These are phyloP conservation scores for Pseudomassariella vexata DNA, from an alignment of 2,329 filamentous ascomycete genomes.

Conservation along the genomic window DNA sequence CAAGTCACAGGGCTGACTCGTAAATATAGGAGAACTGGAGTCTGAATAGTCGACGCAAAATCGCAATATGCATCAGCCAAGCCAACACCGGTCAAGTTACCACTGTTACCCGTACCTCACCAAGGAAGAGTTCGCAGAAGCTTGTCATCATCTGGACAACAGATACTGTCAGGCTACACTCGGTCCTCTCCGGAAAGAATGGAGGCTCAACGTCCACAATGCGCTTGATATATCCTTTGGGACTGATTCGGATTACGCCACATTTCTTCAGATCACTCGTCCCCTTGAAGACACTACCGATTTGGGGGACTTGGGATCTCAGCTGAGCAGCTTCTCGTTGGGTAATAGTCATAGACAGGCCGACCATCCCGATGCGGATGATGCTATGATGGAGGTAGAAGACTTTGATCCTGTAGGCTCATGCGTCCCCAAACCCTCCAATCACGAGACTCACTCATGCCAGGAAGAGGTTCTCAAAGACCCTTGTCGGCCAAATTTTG, in stretches of 20 bases:
- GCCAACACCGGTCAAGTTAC: constrained; percentile 37
- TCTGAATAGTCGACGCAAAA: no score
- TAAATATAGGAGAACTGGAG: no score
- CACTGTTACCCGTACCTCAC: constrained; percentile 56
- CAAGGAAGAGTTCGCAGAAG: constrained; percentile 56
- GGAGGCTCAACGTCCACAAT: constrained; percentile 48
- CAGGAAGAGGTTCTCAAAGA: constrained; percentile 35
- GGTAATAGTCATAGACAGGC: constrained; percentile 30
- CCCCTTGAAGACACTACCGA: constrained; percentile 37
- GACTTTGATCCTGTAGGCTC: constrained; percentile 42
- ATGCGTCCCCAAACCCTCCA: constrained; percentile 3
- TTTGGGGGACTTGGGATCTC: constrained; percentile 40
- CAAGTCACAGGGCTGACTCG: no score
- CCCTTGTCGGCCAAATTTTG: constrained; percentile 19
- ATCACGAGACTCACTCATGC: constrained; percentile 2
- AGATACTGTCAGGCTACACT: constrained; percentile 53
- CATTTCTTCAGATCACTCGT: constrained; percentile 51
- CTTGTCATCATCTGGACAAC: constrained; percentile 57
- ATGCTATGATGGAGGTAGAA: constrained; percentile 35
- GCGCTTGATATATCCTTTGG: constrained; percentile 41
- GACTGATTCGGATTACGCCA: constrained; percentile 37
- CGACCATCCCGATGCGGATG: constrained; percentile 8
- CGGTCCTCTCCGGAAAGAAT: constrained; percentile 46
- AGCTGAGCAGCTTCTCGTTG: constrained; percentile 41
- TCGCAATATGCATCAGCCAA: no score